Evolutionary conservation across 140 eudicot species (phyloP).

Genomic region (Cichorium intybus): DNA sequence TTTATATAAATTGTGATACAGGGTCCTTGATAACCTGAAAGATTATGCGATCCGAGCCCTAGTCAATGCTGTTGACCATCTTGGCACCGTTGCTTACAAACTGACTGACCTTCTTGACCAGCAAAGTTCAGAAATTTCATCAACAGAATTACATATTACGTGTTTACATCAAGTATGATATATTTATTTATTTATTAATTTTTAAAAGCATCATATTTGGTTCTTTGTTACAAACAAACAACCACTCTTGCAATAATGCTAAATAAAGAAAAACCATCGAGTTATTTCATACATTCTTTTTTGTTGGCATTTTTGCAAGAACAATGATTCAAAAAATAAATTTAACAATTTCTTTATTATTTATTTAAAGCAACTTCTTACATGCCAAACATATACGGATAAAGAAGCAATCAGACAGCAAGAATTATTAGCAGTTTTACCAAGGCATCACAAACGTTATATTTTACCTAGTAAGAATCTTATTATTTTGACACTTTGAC

Average conservation of each 20-base stretch:
- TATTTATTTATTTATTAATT: background rate
- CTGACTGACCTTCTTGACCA: constrained; percentile 83
- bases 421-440: constrained; percentile 75
- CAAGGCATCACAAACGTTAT: constrained; percentile 98
- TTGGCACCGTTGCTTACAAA: constrained; percentile 96
- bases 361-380: constrained; percentile 70
- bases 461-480: constrained; percentile 82
- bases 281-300: no score
- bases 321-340: constrained; percentile 9
- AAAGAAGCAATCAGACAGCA: constrained; percentile 98
- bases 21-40: constrained; percentile 96
- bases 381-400: constrained; percentile 91
- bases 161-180: constrained; percentile 74
- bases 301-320: no score
- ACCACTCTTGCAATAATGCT: constrained; percentile 6
- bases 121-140: constrained; percentile 66
- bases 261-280: background rate
- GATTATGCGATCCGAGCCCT: constrained; percentile 93
- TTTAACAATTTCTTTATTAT: constrained; percentile 20
- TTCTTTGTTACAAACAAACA: constrained; percentile 9
- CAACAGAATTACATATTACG: constrained; percentile 62
- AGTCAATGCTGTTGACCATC: constrained; percentile 99
- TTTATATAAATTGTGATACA: constrained; percentile 23
- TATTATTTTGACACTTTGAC: constrained; percentile 2
- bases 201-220: background rate